Evolutionary conservation across 768 basidiomycete genomes (phyloP).

Genomic region (Amanita rubescens): DNA sequence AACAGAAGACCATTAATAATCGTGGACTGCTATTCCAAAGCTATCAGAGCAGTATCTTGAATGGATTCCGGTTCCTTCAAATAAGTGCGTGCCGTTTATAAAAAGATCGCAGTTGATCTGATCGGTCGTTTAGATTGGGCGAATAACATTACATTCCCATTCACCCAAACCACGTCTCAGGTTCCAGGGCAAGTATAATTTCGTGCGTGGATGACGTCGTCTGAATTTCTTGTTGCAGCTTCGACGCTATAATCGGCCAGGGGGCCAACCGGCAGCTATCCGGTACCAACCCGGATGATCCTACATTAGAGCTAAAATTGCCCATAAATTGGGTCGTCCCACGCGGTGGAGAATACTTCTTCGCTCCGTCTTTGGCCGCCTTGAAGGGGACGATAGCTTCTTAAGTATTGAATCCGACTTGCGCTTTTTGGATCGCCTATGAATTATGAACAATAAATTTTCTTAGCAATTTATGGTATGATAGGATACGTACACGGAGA

Average conservation of each 20-base stretch:
- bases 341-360: constrained; percentile 48
- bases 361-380: constrained; percentile 40
- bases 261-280: constrained; percentile 15
- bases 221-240: constrained; percentile 20
- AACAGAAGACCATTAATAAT: constrained; percentile 33
- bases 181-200: constrained; percentile 22
- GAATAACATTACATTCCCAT: constrained; percentile 29
- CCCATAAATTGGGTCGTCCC: constrained; percentile 32
- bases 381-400: constrained; percentile 19
- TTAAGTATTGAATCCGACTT: too few species aligned
- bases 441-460: too few species aligned
- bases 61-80: constrained; percentile 38
- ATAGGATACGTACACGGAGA: too few species aligned
- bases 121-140: constrained; percentile 26
- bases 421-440: too few species aligned
- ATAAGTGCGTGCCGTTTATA: constrained; percentile 19
- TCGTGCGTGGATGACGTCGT: neutral
- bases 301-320: constrained; percentile 22
- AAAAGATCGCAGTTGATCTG: neutral
- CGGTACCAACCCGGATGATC: constrained; percentile 27
- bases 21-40: constrained; percentile 42
- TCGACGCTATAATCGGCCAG: constrained; percentile 43
- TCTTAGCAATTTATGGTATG: too few species aligned
- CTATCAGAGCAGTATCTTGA: constrained; percentile 33
- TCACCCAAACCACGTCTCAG: constrained; percentile 19